phyloP scores from a whole-genome alignment of 2,329 filamentous ascomycete genomes.

The Curvularia sp. region DNA sequence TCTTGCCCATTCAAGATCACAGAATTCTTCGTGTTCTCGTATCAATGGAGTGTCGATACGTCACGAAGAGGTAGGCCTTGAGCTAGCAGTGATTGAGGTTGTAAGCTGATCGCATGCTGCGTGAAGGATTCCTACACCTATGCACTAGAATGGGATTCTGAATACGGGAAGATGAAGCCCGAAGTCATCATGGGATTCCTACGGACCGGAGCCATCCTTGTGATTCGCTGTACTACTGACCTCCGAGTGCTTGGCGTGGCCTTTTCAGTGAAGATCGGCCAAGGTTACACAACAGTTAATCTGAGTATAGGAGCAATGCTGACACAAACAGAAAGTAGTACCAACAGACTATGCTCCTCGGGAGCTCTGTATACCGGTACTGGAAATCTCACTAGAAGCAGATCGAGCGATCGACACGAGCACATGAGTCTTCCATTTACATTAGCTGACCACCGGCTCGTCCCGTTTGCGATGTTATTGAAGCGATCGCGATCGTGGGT shows the following conservation, averaged over 20 bases:
- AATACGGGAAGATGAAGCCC: not conserved
- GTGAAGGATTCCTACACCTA: not conserved
- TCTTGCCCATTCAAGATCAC: constrained; percentile 3
- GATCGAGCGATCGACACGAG: not conserved
- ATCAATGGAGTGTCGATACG: not conserved
- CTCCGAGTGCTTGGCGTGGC: not conserved
- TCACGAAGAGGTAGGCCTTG: not conserved
- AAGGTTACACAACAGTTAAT: constrained; percentile 16
- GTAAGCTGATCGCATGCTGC: constrained; percentile 15
- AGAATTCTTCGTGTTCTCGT: not conserved
- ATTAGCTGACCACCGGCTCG: constrained; percentile 3
- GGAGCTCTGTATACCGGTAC: not conserved
- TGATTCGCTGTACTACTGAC: constrained; percentile 5
- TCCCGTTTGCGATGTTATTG: not conserved
- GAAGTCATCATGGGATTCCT: not conserved
- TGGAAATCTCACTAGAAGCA: not conserved
- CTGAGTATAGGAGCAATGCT: constrained; percentile 8
- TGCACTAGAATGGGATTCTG: not conserved
- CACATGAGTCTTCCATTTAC: not conserved
- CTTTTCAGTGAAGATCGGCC: constrained; percentile 4
- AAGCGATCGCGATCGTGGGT: not conserved
- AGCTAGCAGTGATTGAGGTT: constrained; percentile 3
- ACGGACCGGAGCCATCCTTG: not conserved
- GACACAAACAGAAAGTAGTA: not conserved
- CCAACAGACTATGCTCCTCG: not conserved